These are phyloP conservation scores for Bipolaris victoriae DNA, from an alignment of 2,329 filamentous ascomycete species.

Conservation along the genomic window DNA sequence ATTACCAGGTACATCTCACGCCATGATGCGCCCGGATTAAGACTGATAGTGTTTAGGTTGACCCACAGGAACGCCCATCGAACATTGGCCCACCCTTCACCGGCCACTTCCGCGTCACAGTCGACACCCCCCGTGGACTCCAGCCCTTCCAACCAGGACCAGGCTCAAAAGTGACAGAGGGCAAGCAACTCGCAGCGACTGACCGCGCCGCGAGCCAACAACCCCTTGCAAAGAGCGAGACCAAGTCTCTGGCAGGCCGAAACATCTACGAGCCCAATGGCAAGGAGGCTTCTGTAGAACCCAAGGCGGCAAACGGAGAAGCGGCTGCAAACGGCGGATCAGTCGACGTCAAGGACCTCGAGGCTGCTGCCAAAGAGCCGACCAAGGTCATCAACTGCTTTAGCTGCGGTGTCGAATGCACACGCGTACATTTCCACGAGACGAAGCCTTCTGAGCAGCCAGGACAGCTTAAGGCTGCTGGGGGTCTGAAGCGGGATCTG, in stretches of 20 bases:
- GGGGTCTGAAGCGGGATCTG: constrained; percentile 78
- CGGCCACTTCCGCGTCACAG: constrained; percentile 94
- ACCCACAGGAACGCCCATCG: constrained; percentile 91
- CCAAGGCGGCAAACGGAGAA: constrained; percentile 66
- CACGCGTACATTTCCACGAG: constrained; percentile 72
- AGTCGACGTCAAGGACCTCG: constrained; percentile 68
- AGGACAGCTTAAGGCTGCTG: constrained; percentile 58
- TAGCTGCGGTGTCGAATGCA: constrained; percentile 91
- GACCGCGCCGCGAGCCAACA: constrained; percentile 72
- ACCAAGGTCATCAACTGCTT: constrained; percentile 79
- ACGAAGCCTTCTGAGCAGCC: constrained; percentile 62
- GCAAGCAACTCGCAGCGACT: constrained; percentile 69
- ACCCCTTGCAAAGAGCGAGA: constrained; percentile 73
- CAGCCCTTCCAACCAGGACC: constrained; percentile 94
- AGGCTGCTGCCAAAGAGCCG: constrained; percentile 65
- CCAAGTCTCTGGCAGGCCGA: constrained; percentile 90
- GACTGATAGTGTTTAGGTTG: constrained; percentile 68
- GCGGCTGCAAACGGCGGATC: constrained; percentile 69
- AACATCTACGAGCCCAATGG: constrained; percentile 95
- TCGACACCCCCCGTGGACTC: constrained; percentile 91
- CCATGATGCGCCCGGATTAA: neutral
- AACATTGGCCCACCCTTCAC: constrained; percentile 97
- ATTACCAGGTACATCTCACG: constrained; percentile 78
- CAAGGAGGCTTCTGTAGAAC: constrained; percentile 76
- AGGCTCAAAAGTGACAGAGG: constrained; percentile 66